Evolutionary conservation across 352 stramenopile species (phyloP).

Genomic region (Phytopythium oedochilum): DNA sequence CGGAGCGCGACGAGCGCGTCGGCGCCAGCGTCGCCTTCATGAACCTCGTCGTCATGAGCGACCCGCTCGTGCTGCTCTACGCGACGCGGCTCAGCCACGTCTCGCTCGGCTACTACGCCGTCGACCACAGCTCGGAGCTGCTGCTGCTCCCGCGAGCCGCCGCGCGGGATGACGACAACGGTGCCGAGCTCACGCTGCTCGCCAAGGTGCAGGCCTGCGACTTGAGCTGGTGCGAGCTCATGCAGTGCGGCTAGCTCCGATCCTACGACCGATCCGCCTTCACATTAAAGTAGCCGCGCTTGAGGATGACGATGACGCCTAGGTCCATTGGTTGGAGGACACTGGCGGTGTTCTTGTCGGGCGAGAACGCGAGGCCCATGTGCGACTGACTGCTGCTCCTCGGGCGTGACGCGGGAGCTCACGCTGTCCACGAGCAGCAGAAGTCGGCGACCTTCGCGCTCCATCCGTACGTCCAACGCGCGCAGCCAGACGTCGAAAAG

Average conservation of each 20-base stretch:
- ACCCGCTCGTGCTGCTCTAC: slow-evolving; percentile 21
- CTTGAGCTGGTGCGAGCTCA: neutral
- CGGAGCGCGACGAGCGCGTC: slow-evolving; percentile 13
- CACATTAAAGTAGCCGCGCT: too few relatives aligned
- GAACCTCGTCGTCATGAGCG: slow-evolving; percentile 37
- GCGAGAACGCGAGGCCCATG: neutral
- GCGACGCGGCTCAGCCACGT: neutral
- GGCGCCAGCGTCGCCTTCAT: slow-evolving; percentile 29
- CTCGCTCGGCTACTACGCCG: neutral
- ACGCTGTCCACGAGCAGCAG: neutral
- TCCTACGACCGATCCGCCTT: neutral
- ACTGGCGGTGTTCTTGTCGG: neutral
- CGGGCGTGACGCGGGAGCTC: neutral
- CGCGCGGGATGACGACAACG: neutral
- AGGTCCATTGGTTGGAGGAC: neutral
- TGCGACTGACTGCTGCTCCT: neutral
- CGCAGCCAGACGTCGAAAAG: too few relatives aligned
- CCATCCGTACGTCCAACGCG: too few relatives aligned
- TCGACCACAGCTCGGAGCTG: neutral
- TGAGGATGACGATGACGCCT: neutral
- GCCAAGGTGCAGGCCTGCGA: neutral
- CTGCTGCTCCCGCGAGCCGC: neutral
- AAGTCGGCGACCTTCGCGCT: neutral
- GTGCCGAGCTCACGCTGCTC: neutral
- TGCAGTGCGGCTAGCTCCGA: neutral